Evolutionary conservation across 2,329 filamentous ascomycete species (phyloP), one percentile per base, ranked within the genome.

Genomic region (Juglanconis oblonga): DNA sequence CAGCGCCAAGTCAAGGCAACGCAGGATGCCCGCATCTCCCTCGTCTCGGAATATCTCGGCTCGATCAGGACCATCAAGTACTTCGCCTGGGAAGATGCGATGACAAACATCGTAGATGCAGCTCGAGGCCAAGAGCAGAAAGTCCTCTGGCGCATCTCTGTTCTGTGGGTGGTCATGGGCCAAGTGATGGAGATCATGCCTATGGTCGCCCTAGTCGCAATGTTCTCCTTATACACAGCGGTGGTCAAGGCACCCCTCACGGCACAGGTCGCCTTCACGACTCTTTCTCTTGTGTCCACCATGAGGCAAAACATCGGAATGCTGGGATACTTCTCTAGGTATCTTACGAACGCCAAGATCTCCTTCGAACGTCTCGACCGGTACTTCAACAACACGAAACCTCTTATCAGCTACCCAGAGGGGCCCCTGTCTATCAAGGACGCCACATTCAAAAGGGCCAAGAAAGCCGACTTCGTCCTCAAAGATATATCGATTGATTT

Each of bases 41-140:
- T 82, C 24, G 79, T 86, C 17, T 81, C 82, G 1, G 83, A 86
- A 65, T 86, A 85, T 64, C 74, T 86, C 32, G 72, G 77, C 32
- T 84, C 83, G 7, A 85, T 86, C 58, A 77, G 80, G 10, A 81
- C 81, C 14, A 79, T 86, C 70, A 86, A 86, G 66, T 86, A 85
- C 64, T 85, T 86, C 68, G 81, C 81, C 2, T 86, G 83, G 84
- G 83, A 86, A 66, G 75, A 77, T 17, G 76, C 80, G 36, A 78
- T 83, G 62, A 76, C 78, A 10, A 72, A 78, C n/a, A 79, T 76
- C 54, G 79, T 86, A 58, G 75, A 81, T 35, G 71, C 76, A 4
- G 76, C 81, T 10, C 79, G 84, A 2, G 67, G 72, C 13, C 71
- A 74, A 2, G 84, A 86, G 66, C 83, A 85, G 62, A 78, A 77